Evolutionary conservation across 1,139 yeast species (phyloP).

Genomic region (Geotrichum bryndzae): DNA sequence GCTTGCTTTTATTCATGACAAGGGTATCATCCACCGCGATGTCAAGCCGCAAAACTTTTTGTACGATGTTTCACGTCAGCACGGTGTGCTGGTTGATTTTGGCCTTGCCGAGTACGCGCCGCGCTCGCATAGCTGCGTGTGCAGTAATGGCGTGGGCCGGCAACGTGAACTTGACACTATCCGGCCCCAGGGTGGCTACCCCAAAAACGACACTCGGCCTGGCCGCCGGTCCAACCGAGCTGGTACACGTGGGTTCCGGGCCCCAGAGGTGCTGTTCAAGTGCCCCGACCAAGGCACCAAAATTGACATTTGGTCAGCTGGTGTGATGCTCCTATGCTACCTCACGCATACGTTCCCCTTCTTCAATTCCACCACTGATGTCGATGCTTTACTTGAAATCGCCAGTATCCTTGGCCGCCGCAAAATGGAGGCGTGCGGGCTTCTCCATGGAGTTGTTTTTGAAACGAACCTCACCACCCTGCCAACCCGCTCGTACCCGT

Average conservation of each 20-base stretch:
- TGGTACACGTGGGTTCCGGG: constrained; percentile 94
- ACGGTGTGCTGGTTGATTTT: constrained; percentile 85
- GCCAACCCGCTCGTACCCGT: not conserved
- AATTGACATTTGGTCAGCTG: constrained; percentile 90
- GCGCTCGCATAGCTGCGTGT: constrained; percentile 5
- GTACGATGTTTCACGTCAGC: constrained; percentile 66
- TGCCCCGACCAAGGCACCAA: constrained; percentile 78
- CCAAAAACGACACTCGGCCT: constrained; percentile 46
- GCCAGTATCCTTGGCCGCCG: constrained; percentile 73
- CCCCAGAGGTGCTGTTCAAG: constrained; percentile 86
- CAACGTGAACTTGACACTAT: not conserved
- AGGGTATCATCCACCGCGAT: constrained; percentile 80
- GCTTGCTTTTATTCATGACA: constrained; percentile 65
- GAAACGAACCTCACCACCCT: constrained; percentile 57
- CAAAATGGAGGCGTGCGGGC: constrained; percentile 68
- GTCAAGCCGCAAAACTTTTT: constrained; percentile 76
- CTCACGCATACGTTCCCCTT: constrained; percentile 73
- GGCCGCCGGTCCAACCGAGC: constrained; percentile 95
- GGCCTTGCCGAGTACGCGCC: constrained; percentile 64
- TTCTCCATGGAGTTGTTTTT: constrained; percentile 81
- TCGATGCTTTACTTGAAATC: constrained; percentile 82
- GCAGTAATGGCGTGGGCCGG: constrained; percentile 7
- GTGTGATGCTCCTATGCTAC: constrained; percentile 72
- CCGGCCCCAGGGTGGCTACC: constrained; percentile 30
- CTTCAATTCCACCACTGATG: constrained; percentile 85